Base-by-base conservation (phyloP, 495 filamentous ascomycete species). In the Aspergillus sclerotiicarbonarius region DNA sequence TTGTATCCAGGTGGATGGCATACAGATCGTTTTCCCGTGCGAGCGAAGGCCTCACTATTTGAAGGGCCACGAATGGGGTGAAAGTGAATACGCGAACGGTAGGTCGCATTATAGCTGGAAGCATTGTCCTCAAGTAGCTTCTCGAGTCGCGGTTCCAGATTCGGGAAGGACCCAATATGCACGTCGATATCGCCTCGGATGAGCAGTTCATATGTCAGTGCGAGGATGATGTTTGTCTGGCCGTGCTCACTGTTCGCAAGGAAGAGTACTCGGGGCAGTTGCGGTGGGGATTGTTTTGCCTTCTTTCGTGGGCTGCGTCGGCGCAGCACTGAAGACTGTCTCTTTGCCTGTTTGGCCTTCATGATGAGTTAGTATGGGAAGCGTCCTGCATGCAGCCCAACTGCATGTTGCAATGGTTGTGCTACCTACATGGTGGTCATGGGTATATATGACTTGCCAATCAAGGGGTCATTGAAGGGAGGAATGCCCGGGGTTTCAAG, bases 211-310 rank as follows among this genome's bases (percentile, higher is more conserved):
- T 80, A 71, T 16, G 69, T 66, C 0, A 76, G 69, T 7, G 80
- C 80, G 1, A 83, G 71, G 46, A 73, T 69, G 20, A 82, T 73
- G 60, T 82, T 82, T 33, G 75, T 72, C 55, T 81, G 76, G 16
- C 80, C 80, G 41, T 75, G 69, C 52, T 82, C 80, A 29, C 75
- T 74, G 66, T 76, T 80, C 6, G 80, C 80, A 52, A 83, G 62
- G 41, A 83, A 75, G 4, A 83, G 65, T 8, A 49, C 46, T 21
- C 46, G 46, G 8, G 46, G 46, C 1, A 21, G 20, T n/a, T 29
- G 46, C 8, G 19, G 45, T 6, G 45, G 45, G 10, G 45, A 13
- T 6, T 18, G 30, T n/a, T 21, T 21, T 7, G 46, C 18, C 21
- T 49, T 49, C 46, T 49, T 49, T 15, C 46, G 46, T 6, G 46